Evolutionary conservation across 1,284 basidiomycete genomes (phyloP), one percentile per base, ranked within the genome.

Genomic region (Vanrija humicola): DNA sequence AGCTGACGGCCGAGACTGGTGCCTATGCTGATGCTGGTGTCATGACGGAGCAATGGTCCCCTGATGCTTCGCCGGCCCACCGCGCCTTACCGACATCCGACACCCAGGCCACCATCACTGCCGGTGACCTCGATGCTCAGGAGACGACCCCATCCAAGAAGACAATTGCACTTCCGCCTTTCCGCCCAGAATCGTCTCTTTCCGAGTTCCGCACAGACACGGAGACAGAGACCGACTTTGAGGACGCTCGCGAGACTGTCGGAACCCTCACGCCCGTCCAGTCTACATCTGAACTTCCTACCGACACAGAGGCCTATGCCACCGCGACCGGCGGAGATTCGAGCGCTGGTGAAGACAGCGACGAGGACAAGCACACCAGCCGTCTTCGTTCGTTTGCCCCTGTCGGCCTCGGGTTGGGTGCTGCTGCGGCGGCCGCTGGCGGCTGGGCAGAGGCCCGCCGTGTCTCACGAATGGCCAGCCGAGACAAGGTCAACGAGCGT

Each of bases 191-290:
- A 29, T 47, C 56, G 49, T 63, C 50, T 48, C 63, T 34, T 55
- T 64, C n/a, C 57, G 56, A 51, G 25, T 54, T 54, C 47, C 56
- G 46, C 46, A 59, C 52, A 64, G 50, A 82, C 80, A 83, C 83
- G 0, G 86, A 88, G 49, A 81, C 78, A 14, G 89, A 90, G 21
- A 71, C 70, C 28, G 87, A 89, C 58, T 95, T 89, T 68, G 83
- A 88, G 21, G 90, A 93, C 69, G 90, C 90, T 2, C 79, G 84
- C 50, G 85, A 87, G 72, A 89, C 86, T 56, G 81, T 87, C 42
- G 79, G 80, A 39, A 81, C 84, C 69, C 79, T 81, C 34, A 87
- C 87, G 2, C 86, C 86, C 3, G 81, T 80, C 18, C 79, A 55
- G 52, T 82, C 81, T 48, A 78, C 75, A 43, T 84, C 87, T 43